Base-by-base conservation (phyloP, 2,329 filamentous ascomycete genomes). In the Talaromyces marneffei region DNA sequence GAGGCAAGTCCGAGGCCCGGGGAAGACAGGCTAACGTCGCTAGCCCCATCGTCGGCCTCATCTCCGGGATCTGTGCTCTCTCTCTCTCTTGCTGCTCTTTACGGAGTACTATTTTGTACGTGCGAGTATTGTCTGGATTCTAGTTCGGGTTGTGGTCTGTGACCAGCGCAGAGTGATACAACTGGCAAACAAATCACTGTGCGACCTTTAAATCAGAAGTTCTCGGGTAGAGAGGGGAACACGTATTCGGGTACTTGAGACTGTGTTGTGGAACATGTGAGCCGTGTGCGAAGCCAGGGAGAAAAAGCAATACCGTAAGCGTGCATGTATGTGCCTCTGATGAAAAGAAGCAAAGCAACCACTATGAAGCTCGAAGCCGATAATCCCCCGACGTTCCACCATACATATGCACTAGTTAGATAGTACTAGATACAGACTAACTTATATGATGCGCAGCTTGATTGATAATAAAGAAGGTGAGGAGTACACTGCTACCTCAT, bases 1-100 rank as follows among this genome's bases (percentile, higher is more conserved):
- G 35, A 55, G 29, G 25, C 33, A 55, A 39, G 35, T 40, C 52
- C 52, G 52, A 55, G 52, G 52, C 33, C 52, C 52, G 33, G 52
- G 52, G 35, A 52, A 52, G 48, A 14, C 48, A 52, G 48, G 20
- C 52, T 55, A 55, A 40, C 20, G 33, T 39, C 29, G 18, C 35
- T 55, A 55, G 52, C 33, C 52, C 52, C 52, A 40, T 55, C 33
- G 23, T 14, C 52, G 52, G 52, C n/a, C 52, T 40, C 33, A 18
- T 40, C 23, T 40, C 52, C 52, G 52, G 33, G 52, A 55, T 39
- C 35, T 55, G 33, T 55, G 52, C 35, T 40, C 20, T 27, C 46
- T 31, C 12, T 29, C 12, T 40, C 14, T 16, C 50, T 25, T 31
- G 5, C 37, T n/a, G n/a, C n/a, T n/a, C n/a, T n/a, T n/a, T n/a